Percentiles rank a stretch among this genome's conserved stretches.
These are phyloP conservation scores for Besnoitia besnoiti DNA, from an alignment of 169 alveolate species.

Conservation along the genomic window DNA sequence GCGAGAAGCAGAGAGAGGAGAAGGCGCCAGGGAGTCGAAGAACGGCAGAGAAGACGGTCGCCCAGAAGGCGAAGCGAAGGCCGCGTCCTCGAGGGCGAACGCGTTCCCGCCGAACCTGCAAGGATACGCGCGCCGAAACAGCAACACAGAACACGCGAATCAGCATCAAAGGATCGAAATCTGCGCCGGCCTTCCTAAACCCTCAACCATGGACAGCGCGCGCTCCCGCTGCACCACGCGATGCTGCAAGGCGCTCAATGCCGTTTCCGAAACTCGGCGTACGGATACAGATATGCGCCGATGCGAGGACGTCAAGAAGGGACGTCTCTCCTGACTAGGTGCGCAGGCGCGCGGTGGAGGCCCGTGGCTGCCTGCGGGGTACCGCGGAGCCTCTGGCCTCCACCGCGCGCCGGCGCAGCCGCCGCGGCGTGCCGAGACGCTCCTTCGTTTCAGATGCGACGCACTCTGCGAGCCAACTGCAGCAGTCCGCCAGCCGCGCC, in stretches of 20 bases:
- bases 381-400: background rate
- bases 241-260: too few relatives aligned
- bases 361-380: background rate
- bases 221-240: too few relatives aligned
- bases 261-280: too few relatives aligned
- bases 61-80: too few relatives aligned
- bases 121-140: background rate
- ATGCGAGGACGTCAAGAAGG: too few relatives aligned
- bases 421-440: background rate
- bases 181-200: background rate
- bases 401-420: background rate
- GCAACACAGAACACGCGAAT: background rate
- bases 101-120: background rate
- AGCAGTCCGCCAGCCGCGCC: background rate
- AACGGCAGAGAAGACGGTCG: background rate
- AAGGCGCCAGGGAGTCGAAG: background rate
- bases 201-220: too few relatives aligned
- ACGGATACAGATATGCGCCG: too few relatives aligned
- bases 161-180: background rate
- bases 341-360: too few relatives aligned
- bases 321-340: too few relatives aligned
- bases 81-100: background rate
- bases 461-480: constrained; percentile 25
- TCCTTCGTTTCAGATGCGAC: background rate
- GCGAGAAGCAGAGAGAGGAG: background rate